Evolutionary conservation across 2,329 filamentous ascomycete genomes (phyloP).

Genomic region (Curvularia lunata): DNA sequence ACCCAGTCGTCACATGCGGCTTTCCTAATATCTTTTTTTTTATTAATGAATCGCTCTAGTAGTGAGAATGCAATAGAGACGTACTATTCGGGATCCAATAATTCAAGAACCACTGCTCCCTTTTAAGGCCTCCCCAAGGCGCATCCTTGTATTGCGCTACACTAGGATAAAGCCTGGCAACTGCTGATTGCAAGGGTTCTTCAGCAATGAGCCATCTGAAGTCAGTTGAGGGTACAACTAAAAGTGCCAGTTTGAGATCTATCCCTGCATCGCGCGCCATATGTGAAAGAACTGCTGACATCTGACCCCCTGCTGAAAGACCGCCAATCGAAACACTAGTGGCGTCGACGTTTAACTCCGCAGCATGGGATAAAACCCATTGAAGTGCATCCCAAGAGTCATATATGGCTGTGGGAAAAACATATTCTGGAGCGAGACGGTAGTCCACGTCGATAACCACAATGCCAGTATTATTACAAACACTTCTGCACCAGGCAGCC

Average conservation of each 20-base stretch:
- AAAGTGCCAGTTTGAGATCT: slow-evolving; percentile 19
- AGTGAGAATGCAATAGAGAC: not conserved
- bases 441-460: slow-evolving; percentile 54
- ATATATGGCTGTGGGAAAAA: slow-evolving; percentile 57
- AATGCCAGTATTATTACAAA: slow-evolving; percentile 21
- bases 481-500: slow-evolving; percentile 22
- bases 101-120: slow-evolving; percentile 22
- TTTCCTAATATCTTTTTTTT: slow-evolving; percentile 6
- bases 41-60: not conserved
- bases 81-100: slow-evolving; percentile 11
- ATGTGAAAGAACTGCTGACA: slow-evolving; percentile 24
- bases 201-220: slow-evolving; percentile 20
- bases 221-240: slow-evolving; percentile 24
- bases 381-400: slow-evolving; percentile 58
- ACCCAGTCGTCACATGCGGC: slow-evolving; percentile 21
- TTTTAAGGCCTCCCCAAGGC: slow-evolving; percentile 22
- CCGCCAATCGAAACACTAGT: slow-evolving; percentile 53
- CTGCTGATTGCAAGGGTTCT: slow-evolving; percentile 11
- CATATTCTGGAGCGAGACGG: slow-evolving; percentile 58
- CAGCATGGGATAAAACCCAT: slow-evolving; percentile 39
- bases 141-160: slow-evolving; percentile 22
- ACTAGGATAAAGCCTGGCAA: slow-evolving; percentile 18
- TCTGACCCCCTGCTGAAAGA: slow-evolving; percentile 54
- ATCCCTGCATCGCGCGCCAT: slow-evolving; percentile 24
- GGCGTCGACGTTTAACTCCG: slow-evolving; percentile 19